Evolutionary conservation across 106 monocot genomes (phyloP).

Genomic region (Alisma plantagoaquatica): DNA sequence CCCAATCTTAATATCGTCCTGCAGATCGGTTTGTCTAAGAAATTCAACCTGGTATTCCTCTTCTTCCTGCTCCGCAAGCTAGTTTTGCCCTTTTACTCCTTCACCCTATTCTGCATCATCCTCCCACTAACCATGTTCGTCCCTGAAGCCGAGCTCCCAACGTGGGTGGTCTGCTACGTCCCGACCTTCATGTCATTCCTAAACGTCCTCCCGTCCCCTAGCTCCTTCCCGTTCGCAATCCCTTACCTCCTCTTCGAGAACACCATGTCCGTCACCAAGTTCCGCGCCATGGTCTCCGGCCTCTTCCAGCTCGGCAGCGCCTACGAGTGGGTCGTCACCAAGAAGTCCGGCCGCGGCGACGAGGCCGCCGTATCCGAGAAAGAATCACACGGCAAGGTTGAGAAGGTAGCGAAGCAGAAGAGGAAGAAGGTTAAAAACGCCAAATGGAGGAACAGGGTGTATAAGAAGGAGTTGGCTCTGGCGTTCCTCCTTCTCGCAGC

Average conservation of each 20-base stretch:
- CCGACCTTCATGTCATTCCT: conserved; percentile 71
- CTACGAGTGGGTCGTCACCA: conserved; percentile 92
- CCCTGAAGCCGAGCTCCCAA: conserved; percentile 70
- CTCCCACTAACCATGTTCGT: conserved; percentile 92
- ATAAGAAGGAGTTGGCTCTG: conserved; percentile 61
- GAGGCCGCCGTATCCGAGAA: conserved; percentile 57
- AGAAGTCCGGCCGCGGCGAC: conserved; percentile 69
- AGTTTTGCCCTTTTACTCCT: conserved; percentile 81
- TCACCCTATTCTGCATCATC: conserved; percentile 84
- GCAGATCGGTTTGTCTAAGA: conserved; percentile 92
- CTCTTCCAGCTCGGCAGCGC: conserved; percentile 82
- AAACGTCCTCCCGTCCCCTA: conserved; percentile 78
- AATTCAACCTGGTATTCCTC: conserved; percentile 78
- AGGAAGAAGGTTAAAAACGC: conserved; percentile 19
- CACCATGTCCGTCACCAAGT: conserved; percentile 98
- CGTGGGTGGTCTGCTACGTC: conserved; percentile 83
- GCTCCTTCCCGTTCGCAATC: conserved; percentile 81
- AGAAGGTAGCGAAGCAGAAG: conserved; percentile 31
- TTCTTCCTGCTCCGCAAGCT: conserved; percentile 87
- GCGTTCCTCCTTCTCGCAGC: conserved; percentile 65
- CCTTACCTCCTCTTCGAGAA: conserved; percentile 94
- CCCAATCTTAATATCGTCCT: too few species aligned
- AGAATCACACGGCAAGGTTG: too few species aligned
- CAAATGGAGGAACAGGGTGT: conserved; percentile 83
- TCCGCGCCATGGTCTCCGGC: conserved; percentile 95